These are phyloP conservation scores for Aspergillus clavatus DNA, from an alignment of 2,329 filamentous ascomycete genomes.

Conservation along the genomic window DNA sequence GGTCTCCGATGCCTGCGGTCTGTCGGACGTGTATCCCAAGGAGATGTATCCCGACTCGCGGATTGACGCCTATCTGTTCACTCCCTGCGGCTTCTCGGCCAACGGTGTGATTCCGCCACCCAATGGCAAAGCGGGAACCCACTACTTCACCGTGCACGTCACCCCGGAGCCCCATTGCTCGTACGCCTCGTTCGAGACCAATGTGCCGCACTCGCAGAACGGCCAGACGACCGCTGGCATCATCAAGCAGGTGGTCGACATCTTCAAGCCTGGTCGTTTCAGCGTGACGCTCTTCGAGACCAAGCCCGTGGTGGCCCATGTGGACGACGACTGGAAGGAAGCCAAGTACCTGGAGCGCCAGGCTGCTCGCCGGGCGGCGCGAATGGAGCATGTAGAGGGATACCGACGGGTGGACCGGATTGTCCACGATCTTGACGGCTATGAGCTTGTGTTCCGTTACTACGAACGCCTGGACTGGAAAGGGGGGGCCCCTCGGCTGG, in stretches of 20 bases:
- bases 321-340: slow-evolving; percentile 26
- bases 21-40: slow-evolving; percentile 82
- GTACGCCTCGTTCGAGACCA: slow-evolving; percentile 97
- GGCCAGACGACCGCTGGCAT: slow-evolving; percentile 86
- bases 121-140: slow-evolving; percentile 54
- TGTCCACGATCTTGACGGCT: slow-evolving; percentile 94
- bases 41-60: slow-evolving; percentile 85
- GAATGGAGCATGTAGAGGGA: slow-evolving; percentile 74
- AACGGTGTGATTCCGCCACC: slow-evolving; percentile 90
- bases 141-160: slow-evolving; percentile 98
- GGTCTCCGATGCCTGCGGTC: slow-evolving; percentile 82
- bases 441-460: slow-evolving; percentile 93
- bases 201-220: slow-evolving; percentile 83
- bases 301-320: slow-evolving; percentile 53
- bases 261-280: slow-evolving; percentile 97
- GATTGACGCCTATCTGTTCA: slow-evolving; percentile 94
- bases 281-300: slow-evolving; percentile 95
- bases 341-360: slow-evolving; percentile 41
- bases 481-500: slow-evolving; percentile 59
- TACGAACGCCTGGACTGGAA: slow-evolving; percentile 86
- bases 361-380: slow-evolving; percentile 42
- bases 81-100: slow-evolving; percentile 92
- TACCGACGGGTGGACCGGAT: slow-evolving; percentile 91
- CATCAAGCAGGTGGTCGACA: slow-evolving; percentile 86
- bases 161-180: slow-evolving; percentile 96